Evolutionary conservation across 164 flowering plant genomes (phyloP), one percentile per base, ranked within the genome.

Genomic region (Liriodendron chinense): DNA sequence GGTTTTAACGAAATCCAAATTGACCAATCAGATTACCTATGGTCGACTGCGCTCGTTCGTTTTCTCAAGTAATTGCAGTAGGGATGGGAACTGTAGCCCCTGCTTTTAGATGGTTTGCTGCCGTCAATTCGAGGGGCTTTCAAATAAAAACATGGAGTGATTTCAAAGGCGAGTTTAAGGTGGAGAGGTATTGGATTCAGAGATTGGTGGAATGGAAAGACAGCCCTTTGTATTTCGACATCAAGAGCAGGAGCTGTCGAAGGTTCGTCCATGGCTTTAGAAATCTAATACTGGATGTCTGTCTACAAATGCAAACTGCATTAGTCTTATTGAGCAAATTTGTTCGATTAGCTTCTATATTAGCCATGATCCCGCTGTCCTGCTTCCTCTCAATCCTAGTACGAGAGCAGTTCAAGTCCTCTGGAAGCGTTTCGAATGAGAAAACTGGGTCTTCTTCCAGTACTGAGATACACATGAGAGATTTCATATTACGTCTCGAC

Each of bases 401-500:
- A 25, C 1, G 18, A 18, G 3, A 21, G 47, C 6, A 14, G 21
- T 16, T 24, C 20, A 66, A 25, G 20, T 5, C 47, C 59, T 2
- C 13, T 12, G 59, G 18, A 1, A 53, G 59, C 0, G 43, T 4
- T 53, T 13, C 59, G 43, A n/a, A n/a, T 66, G 25, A 25, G 43
- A 7, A 34, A 34, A 34, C 43, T 3, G 43, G 43, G 7, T 34
- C 43, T 34, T 34, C 43, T 34, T 34, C 43, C 7, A 9, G 1
- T 7, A 66, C 9, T 8, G 20, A 66, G 25, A 14, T 13, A 18
- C 7, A 3, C 16, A 18, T 28, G 34, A 66, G 6, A 13, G n/a
- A 28, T 9, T 26, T 75, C 74, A 89, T 86, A 49, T 64, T 91
- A 78, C 81, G 84, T 79, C 96, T 91, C 59, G 91, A 88, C 71